Conservation (phyloP, 2,329 filamentous ascomycete genomes). For the Sphaerulina musiva region DNA sequence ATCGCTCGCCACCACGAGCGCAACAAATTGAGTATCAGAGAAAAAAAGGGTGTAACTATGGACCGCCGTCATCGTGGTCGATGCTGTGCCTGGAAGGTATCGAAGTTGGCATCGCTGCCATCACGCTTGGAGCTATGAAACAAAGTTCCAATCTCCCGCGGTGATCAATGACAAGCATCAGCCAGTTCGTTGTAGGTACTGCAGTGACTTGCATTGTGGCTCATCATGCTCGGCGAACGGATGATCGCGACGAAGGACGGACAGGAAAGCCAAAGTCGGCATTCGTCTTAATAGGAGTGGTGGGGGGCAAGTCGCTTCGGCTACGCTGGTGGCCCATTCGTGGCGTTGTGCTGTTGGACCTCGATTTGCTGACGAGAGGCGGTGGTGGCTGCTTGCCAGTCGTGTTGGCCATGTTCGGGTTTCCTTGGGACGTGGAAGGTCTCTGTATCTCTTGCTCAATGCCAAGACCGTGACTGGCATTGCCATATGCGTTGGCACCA, state of each 20-base stretch:
- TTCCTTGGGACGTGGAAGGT: slow-evolving; percentile 18
- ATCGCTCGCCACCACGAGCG: slow-evolving; percentile 8
- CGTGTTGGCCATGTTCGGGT: slow-evolving; percentile 7
- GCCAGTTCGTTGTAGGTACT: not conserved
- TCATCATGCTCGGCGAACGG: slow-evolving; percentile 7
- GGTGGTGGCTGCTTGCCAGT: slow-evolving; percentile 12
- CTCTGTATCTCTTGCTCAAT: slow-evolving; percentile 17
- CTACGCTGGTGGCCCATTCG: slow-evolving; percentile 19
- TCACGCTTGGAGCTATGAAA: not conserved
- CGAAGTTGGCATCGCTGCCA: not conserved
- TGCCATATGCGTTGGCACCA: slow-evolving; percentile 15
- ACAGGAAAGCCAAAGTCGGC: slow-evolving; percentile 15
- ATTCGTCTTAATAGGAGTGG: slow-evolving; percentile 18
- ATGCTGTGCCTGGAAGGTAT: not conserved
- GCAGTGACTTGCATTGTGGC: not conserved
- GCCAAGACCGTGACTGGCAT: slow-evolving; percentile 16
- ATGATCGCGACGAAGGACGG: slow-evolving; percentile 10
- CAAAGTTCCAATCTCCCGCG: not conserved
- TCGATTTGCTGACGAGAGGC: slow-evolving; percentile 5
- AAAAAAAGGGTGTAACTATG: slow-evolving; percentile 1
- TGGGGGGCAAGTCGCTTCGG: slow-evolving; percentile 18
- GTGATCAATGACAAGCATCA: not conserved
- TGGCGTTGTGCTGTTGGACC: slow-evolving; percentile 19
- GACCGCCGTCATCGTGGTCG: not conserved
- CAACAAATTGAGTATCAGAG: slow-evolving; percentile 15